A percentile compares a stretch with the other conserved stretches of the same genome.
These are phyloP conservation scores for Paramecium primaurelia DNA, from an alignment of 73 alveolate species.

Conservation along the genomic window DNA sequence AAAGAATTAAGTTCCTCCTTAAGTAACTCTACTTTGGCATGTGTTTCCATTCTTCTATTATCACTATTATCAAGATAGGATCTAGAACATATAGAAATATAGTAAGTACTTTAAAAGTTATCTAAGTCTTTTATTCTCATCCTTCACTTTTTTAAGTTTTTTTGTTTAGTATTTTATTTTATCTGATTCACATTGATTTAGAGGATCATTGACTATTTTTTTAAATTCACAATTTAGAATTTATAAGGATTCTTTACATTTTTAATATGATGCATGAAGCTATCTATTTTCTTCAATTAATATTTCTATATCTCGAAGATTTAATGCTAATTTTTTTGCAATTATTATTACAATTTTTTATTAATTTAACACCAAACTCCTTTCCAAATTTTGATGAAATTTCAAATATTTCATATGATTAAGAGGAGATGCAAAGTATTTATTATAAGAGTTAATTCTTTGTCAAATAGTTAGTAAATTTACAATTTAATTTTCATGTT, in stretches of 20 bases:
- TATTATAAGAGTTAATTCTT: not conserved
- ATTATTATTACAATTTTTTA: not conserved
- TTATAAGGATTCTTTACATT: conserved; percentile 25
- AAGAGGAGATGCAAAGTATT: not conserved
- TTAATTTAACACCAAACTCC: not conserved
- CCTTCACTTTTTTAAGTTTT: not conserved
- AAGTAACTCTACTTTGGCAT: not conserved
- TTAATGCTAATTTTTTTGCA: not conserved
- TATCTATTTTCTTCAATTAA: not conserved
- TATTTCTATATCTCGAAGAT: not conserved
- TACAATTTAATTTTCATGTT: not conserved
- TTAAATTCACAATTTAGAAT: not conserved
- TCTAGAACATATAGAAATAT: not conserved
- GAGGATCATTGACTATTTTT: conserved; percentile 10
- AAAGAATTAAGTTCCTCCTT: not conserved
- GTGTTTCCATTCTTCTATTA: not conserved
- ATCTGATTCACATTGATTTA: not conserved
- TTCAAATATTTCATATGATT: conserved; percentile 26
- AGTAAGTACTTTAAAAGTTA: not conserved
- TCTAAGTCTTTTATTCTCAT: conserved; percentile 39
- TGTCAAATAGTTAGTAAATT: not conserved
- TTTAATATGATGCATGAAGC: not conserved
- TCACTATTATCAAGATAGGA: not conserved
- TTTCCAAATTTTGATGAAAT: conserved; percentile 12
- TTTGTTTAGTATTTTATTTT: not conserved